Evolutionary conservation across 495 filamentous ascomycete genomes (phyloP).

Genomic region (Lentithecium fluviatile): DNA sequence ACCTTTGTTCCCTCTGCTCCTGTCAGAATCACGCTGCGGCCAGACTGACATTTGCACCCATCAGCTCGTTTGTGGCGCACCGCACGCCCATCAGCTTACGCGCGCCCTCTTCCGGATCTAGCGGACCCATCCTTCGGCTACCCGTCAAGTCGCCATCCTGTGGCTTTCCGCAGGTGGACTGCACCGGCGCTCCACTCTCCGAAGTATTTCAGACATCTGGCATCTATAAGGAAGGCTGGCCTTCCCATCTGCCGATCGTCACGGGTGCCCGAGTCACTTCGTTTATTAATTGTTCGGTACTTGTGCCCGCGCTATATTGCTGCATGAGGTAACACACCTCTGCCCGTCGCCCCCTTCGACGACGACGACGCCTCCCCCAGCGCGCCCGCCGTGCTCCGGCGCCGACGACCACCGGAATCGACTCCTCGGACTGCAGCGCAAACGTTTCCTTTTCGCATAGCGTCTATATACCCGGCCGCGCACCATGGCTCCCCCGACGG

Average conservation of each 20-base stretch:
- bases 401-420: not conserved
- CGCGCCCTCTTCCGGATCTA: not conserved
- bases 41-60: not conserved
- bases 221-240: conserved; percentile 1
- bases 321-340: not conserved
- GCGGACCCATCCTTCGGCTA: not conserved
- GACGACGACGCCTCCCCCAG: not conserved
- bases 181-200: not conserved
- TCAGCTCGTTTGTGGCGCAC: not conserved
- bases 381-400: not conserved
- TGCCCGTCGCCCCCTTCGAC: not conserved
- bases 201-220: not conserved
- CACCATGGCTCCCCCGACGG: conserved; percentile 9
- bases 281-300: not conserved
- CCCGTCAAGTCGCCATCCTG: not conserved
- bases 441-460: not conserved
- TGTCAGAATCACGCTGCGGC: not conserved
- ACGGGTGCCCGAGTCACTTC: not conserved
- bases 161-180: not conserved
- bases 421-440: not conserved
- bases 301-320: not conserved
- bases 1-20: not conserved
- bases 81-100: not conserved
- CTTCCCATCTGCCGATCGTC: not conserved
- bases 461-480: not conserved